Base-by-base conservation (phyloP, 225 moss, liverwort and hornwort species). In the Rhytidiadelphus loreus region DNA sequence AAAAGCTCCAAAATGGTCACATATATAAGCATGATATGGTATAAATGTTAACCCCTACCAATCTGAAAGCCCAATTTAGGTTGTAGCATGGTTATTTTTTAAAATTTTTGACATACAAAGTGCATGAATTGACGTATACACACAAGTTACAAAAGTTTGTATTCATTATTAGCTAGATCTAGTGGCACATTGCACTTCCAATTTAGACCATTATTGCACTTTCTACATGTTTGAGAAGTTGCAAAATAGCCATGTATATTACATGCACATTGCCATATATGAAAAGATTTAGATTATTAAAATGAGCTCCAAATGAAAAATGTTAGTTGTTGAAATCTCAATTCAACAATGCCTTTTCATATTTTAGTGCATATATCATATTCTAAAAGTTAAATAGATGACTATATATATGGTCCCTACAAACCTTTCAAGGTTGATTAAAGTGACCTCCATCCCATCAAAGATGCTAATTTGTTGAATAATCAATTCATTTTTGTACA, bases 361-460 rank as follows among this genome's bases (percentile, higher is more conserved):
- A 44, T 72, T 70, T 72, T 28, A 44, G 0, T 11, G 11, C 10
- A 46, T 3, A 29, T 3, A 11, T 46, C 4, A 30, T 18, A 17
- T 18, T 30, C 28, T 72, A 43, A 39, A 8, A 69, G 5, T 37
- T 22, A 44, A 72, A 72, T 16, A 72, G 0, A 43, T 26, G 5
- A 43, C 6, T 0, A 14, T 15, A 71, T 71, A 10, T 28, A 9
- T 1, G 0, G 1, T 28, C 8, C 2, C 1, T 1, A 6, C 16
- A 44, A 43, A 16, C 16, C 33, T 48, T 20, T 20, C 2, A 73
- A 3, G 6, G 0, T 46, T 11, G 11, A 50, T 33, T 4, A 37
- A 24, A 25, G 4, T 77, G 4, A 55, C 7, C 16, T 50, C 8
- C 20, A 52, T n/a, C n/a, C n/a, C 52, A 33, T 76, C 14, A 11